phyloP scores from a whole-genome alignment of 805 yeast species.

The Wickerhamiella dianesei region DNA sequence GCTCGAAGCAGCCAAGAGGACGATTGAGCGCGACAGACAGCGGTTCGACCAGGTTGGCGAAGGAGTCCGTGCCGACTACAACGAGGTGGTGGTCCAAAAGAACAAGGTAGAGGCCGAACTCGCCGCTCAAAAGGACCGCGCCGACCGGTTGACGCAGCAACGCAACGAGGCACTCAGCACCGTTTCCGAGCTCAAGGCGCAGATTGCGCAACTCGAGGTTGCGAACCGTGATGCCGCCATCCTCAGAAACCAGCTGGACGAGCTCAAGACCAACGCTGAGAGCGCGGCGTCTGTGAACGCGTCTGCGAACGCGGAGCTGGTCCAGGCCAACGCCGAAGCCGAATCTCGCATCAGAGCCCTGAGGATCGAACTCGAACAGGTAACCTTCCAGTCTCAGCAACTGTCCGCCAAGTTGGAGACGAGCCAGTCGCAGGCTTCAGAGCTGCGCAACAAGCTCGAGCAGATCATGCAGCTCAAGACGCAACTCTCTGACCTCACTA shows the following conservation, averaged over 20 bases:
- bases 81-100: background rate
- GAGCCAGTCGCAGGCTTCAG: conserved; percentile 54
- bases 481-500: background rate
- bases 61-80: background rate
- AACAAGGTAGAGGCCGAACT: background rate
- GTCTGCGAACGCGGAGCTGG: too few species aligned
- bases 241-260: too few species aligned
- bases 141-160: background rate
- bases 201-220: background rate
- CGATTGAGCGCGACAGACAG: background rate
- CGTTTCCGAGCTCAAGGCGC: background rate
- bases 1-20: background rate
- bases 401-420: conserved; percentile 28
- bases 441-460: conserved; percentile 61
- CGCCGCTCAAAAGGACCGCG: background rate
- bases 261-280: too few species aligned
- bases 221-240: background rate
- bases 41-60: background rate
- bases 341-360: too few species aligned
- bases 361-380: too few species aligned
- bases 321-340: too few species aligned
- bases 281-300: too few species aligned
- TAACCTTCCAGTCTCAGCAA: too few species aligned
- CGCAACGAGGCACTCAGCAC: background rate
- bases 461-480: background rate